A percentile compares a stretch with the other conserved stretches of the same genome.
These are phyloP conservation scores for Teratosphaeria viscida DNA, from an alignment of 2,329 filamentous ascomycete species.

Conservation along the genomic window DNA sequence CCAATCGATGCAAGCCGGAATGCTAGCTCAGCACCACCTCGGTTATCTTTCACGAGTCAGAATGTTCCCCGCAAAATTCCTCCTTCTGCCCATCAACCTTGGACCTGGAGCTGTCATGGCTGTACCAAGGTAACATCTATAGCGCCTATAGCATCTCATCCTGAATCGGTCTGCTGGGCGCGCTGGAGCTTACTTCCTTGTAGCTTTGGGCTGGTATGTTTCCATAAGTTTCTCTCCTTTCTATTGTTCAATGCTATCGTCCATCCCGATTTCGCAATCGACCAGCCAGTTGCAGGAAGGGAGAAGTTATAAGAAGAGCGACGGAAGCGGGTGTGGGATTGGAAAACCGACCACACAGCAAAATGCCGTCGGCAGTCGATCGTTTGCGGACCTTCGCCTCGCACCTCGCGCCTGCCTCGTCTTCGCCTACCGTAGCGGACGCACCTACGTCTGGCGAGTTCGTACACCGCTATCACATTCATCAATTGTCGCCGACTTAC, in stretches of 20 bases:
- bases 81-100: not conserved
- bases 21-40: not conserved
- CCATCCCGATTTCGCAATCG: not conserved
- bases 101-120: not conserved
- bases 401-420: slow-evolving; percentile 28
- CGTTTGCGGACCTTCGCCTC: slow-evolving; percentile 47
- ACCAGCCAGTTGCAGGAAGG: not conserved
- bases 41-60: not conserved
- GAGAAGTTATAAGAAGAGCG: not conserved
- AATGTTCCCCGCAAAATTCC: not conserved
- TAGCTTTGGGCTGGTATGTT: not conserved
- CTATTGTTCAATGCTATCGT: not conserved
- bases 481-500: slow-evolving; percentile 74
- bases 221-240: not conserved
- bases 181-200: not conserved
- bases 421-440: slow-evolving; percentile 12
- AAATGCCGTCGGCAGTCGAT: slow-evolving; percentile 54
- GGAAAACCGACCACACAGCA: slow-evolving; percentile 1
- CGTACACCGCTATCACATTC: slow-evolving; percentile 49
- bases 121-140: not conserved
- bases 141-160: not conserved
- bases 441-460: slow-evolving; percentile 8
- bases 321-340: not conserved
- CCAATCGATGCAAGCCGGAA: not conserved
- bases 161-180: not conserved